Conservation (phyloP, 2,329 filamentous ascomycete species). For the Monosporascus sp. region DNA sequence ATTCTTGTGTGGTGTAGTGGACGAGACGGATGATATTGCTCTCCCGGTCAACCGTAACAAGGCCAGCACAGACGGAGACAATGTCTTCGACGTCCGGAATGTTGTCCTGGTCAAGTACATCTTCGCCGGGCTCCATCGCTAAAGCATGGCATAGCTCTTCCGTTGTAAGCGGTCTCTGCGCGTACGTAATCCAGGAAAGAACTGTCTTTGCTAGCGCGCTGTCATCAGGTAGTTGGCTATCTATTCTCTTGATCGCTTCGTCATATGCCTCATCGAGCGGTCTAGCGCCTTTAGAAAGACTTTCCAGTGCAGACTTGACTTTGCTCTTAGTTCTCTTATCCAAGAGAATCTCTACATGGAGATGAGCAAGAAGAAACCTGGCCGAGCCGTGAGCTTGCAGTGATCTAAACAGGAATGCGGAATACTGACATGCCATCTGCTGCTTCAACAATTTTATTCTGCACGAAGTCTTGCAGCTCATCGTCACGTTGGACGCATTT, state of each 20-base stretch:
- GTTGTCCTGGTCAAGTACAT: conserved; percentile 27
- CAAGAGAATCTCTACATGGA: conserved; percentile 30
- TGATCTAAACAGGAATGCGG: background rate
- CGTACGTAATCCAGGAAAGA: conserved; percentile 35
- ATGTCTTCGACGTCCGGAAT: conserved; percentile 25
- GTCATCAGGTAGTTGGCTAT: conserved; percentile 26
- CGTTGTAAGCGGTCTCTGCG: conserved; percentile 26
- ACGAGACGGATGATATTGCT: conserved; percentile 33
- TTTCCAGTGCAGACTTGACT: conserved; percentile 25
- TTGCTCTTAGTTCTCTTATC: conserved; percentile 24
- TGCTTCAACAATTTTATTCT: conserved; percentile 9
- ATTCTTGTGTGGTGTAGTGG: conserved; percentile 40
- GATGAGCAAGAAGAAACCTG: conserved; percentile 33
- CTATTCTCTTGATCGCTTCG: conserved; percentile 35
- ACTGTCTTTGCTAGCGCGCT: conserved; percentile 29
- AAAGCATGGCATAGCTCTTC: conserved; percentile 36
- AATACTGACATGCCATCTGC: conserved; percentile 26
- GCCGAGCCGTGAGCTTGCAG: conserved; percentile 5
- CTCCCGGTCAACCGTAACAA: conserved; percentile 33
- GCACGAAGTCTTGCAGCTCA: conserved; percentile 14
- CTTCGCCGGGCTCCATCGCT: conserved; percentile 24
- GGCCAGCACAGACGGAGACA: conserved; percentile 30
- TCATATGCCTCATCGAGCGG: conserved; percentile 34
- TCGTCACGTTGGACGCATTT: conserved; percentile 6
- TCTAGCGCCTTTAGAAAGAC: conserved; percentile 22